A percentile compares a stretch with the other conserved stretches of the same genome.
phyloP scores from a whole-genome alignment of 805 yeast genomes.

The Zygosaccharomyces siamensis region DNA sequence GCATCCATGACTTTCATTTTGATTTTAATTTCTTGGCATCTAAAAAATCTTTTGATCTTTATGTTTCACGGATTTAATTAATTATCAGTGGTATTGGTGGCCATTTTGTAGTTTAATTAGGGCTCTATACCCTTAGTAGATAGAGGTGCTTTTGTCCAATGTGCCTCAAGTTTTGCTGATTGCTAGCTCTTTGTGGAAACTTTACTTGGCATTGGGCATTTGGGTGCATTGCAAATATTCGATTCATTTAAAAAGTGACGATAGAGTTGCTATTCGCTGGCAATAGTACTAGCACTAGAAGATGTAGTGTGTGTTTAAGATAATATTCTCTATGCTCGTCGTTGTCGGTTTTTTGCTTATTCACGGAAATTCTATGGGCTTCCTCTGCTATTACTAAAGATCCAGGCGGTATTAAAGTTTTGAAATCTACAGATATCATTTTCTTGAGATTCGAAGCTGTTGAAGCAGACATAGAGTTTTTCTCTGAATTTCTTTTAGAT shows the following conservation, averaged over 20 bases:
- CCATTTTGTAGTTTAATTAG: neutral
- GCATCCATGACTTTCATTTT: neutral
- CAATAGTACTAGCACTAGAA: neutral
- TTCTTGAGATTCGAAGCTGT: conserved; percentile 33
- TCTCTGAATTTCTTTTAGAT: conserved; percentile 34
- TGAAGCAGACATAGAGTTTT: conserved; percentile 29
- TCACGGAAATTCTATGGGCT: neutral
- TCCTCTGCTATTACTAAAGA: neutral
- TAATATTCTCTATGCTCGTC: neutral
- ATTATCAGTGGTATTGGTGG: neutral
- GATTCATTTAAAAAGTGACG: neutral
- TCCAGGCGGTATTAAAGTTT: neutral
- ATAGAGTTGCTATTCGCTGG: neutral
- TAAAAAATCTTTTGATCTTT: neutral
- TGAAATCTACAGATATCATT: neutral
- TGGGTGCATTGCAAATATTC: neutral
- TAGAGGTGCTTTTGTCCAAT: neutral
- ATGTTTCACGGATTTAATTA: neutral
- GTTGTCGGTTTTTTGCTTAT: neutral
- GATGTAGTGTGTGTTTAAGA: neutral
- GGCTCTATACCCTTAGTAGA: neutral
- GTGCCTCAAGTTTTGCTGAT: neutral
- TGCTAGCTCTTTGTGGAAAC: neutral
- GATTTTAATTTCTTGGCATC: neutral
- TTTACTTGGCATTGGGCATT: neutral